phyloP scores from a whole-genome alignment of 2,329 filamentous ascomycete genomes.

The Neofusicoccum sp. region DNA sequence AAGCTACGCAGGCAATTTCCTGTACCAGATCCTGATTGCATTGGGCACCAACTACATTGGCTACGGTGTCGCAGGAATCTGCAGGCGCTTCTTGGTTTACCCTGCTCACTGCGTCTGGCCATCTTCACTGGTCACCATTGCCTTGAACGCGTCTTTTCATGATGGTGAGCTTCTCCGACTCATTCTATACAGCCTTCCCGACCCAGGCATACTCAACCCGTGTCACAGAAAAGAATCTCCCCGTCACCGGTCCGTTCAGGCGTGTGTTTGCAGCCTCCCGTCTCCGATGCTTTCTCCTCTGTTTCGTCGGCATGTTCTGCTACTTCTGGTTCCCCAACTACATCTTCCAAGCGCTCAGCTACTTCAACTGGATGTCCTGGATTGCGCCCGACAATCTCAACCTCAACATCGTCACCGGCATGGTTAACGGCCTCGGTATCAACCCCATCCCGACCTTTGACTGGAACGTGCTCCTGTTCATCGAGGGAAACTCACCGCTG shows the following conservation, averaged over 20 bases:
- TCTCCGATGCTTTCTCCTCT: constrained; percentile 65
- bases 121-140: constrained; percentile 22
- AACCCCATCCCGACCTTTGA: constrained; percentile 72
- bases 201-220: constrained; percentile 63
- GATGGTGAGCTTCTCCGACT: constrained; percentile 74
- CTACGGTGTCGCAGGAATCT: constrained; percentile 31
- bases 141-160: constrained; percentile 47
- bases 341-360: constrained; percentile 68
- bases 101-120: constrained; percentile 24
- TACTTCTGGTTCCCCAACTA: constrained; percentile 56
- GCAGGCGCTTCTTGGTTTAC: constrained; percentile 32
- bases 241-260: constrained; percentile 48
- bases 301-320: constrained; percentile 55
- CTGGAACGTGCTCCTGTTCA: constrained; percentile 57
- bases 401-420: constrained; percentile 74
- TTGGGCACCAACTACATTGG: constrained; percentile 67
- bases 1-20: constrained; percentile 49
- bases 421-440: constrained; percentile 66
- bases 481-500: constrained; percentile 35
- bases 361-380: constrained; percentile 70
- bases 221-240: constrained; percentile 60
- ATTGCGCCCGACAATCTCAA: constrained; percentile 68
- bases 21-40: constrained; percentile 61
- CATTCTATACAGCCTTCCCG: constrained; percentile 65
- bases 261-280: constrained; percentile 66